Percentiles rank a stretch among this genome's conserved stretches.
These are phyloP conservation scores for Tuber brumale DNA, from an alignment of 495 filamentous ascomycete species.

Conservation along the genomic window DNA sequence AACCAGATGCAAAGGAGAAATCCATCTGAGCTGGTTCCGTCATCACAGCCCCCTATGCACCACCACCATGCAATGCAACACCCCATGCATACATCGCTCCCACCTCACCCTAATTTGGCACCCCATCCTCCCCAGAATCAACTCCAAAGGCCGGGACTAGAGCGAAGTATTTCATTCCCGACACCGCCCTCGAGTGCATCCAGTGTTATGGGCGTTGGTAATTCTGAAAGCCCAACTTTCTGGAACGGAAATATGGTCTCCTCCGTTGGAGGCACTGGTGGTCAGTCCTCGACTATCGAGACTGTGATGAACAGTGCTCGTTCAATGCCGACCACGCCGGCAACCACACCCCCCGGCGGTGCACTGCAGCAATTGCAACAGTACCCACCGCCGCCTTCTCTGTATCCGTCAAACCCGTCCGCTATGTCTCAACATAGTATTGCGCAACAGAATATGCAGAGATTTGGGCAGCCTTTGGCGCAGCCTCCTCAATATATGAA, in stretches of 20 bases:
- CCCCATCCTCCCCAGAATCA: conserved; percentile 55
- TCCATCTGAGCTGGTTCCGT: conserved; percentile 45
- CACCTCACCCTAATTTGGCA: conserved; percentile 53
- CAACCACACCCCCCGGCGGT: conserved; percentile 82
- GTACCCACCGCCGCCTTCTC: conserved; percentile 25
- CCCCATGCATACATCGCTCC: conserved; percentile 57
- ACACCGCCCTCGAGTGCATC: conserved; percentile 91
- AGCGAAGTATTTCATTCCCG: conserved; percentile 57
- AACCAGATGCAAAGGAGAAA: conserved; percentile 40
- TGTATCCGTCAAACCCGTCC: conserved; percentile 28
- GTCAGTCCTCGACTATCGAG: conserved; percentile 77
- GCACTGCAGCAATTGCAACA: conserved; percentile 68
- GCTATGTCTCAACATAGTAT: conserved; percentile 52
- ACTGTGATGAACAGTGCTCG: conserved; percentile 71
- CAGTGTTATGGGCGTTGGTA: conserved; percentile 62
- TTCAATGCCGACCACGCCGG: conserved; percentile 88
- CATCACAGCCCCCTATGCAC: conserved; percentile 65
- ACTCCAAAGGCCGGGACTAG: conserved; percentile 29
- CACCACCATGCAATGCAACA: conserved; percentile 76
- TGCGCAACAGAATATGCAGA: conserved; percentile 60
- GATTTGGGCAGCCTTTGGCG: conserved; percentile 56
- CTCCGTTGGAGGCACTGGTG: conserved; percentile 48
- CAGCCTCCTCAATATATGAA: conserved; percentile 68
- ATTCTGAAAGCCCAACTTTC: conserved; percentile 29
- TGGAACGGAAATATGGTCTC: conserved; percentile 31